These are phyloP conservation scores for Boletus subcaerulescens DNA, from an alignment of 768 basidiomycete species.

Conservation along the genomic window DNA sequence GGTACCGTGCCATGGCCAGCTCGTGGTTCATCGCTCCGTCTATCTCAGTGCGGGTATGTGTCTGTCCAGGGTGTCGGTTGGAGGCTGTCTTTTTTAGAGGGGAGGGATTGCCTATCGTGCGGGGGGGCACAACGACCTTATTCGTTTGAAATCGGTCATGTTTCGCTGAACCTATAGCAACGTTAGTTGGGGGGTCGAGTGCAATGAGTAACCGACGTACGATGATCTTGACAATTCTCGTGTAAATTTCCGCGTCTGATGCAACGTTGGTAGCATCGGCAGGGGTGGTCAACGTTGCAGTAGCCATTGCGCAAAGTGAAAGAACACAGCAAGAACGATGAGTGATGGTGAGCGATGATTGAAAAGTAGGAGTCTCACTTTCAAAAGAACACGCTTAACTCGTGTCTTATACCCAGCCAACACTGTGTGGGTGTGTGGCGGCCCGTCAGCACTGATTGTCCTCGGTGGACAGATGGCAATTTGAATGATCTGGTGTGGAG, in stretches of 20 bases:
- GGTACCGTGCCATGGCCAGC: constrained; percentile 4
- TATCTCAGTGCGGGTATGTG: not conserved
- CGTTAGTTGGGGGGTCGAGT: not conserved
- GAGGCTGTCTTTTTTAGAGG: not conserved
- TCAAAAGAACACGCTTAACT: not conserved
- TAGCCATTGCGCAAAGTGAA: not conserved
- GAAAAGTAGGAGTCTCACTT: not conserved
- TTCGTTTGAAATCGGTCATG: not conserved
- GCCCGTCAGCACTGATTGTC: not conserved
- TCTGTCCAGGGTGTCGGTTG: constrained; percentile 1
- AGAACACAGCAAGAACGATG: not conserved
- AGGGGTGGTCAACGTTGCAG: not conserved
- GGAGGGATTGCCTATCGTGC: not conserved
- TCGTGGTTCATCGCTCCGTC: constrained; percentile 2
- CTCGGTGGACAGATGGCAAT: not conserved
- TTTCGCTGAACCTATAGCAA: not conserved
- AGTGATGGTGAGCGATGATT: not conserved
- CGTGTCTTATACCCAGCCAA: not conserved
- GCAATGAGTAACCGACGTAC: not conserved
- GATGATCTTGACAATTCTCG: not conserved
- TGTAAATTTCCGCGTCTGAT: not conserved
- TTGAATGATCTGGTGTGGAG: no score
- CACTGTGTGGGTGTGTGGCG: not conserved
- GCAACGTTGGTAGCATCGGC: not conserved
- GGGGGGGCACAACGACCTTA: not conserved